phyloP scores from a whole-genome alignment of 768 basidiomycete species.

The Lyophyllum shimeji region DNA sequence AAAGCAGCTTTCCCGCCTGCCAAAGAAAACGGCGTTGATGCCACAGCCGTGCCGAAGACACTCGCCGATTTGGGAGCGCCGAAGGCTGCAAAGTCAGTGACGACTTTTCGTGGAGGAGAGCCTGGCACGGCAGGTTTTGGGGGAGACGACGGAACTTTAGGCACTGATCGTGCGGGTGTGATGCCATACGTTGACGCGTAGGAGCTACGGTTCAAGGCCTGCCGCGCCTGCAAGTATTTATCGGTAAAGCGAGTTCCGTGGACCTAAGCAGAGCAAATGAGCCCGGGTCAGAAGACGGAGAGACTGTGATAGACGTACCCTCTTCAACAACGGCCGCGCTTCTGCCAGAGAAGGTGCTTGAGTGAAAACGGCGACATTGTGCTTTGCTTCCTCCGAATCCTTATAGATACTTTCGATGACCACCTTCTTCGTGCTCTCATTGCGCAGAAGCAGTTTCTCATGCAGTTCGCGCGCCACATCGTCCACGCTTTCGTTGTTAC shows the following conservation, averaged over 20 bases:
- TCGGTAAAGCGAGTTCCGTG: conserved; percentile 96
- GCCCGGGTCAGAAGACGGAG: conserved; percentile 6
- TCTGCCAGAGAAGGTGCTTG: conserved; percentile 67
- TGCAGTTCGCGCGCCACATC: conserved; percentile 95
- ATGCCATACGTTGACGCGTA: conserved; percentile 54
- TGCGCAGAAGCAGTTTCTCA: conserved; percentile 84
- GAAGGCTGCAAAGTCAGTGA: conserved; percentile 87
- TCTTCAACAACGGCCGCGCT: conserved; percentile 76
- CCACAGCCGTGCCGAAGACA: conserved; percentile 83
- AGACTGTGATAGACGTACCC: conserved; percentile 49
- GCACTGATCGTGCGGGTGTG: conserved; percentile 42
- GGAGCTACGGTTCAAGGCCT: conserved; percentile 52
- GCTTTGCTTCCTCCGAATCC: conserved; percentile 82
- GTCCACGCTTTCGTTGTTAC: conserved; percentile 93
- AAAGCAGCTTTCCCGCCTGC: conserved; percentile 84
- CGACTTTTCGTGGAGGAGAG: conserved; percentile 86
- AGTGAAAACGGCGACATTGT: conserved; percentile 88
- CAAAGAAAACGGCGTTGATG: conserved; percentile 75
- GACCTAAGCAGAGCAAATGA: conserved; percentile 50
- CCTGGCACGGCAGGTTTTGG: conserved; percentile 36
- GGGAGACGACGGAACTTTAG: conserved; percentile 41
- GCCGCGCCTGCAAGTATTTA: conserved; percentile 83
- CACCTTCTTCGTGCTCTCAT: conserved; percentile 96
- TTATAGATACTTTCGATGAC: conserved; percentile 96
- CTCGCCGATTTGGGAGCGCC: conserved; percentile 72